Percentiles rank a stretch among this genome's conserved stretches.
phyloP scores from a whole-genome alignment of 202 grass and related monocot species.

The Zizania palustris region DNA sequence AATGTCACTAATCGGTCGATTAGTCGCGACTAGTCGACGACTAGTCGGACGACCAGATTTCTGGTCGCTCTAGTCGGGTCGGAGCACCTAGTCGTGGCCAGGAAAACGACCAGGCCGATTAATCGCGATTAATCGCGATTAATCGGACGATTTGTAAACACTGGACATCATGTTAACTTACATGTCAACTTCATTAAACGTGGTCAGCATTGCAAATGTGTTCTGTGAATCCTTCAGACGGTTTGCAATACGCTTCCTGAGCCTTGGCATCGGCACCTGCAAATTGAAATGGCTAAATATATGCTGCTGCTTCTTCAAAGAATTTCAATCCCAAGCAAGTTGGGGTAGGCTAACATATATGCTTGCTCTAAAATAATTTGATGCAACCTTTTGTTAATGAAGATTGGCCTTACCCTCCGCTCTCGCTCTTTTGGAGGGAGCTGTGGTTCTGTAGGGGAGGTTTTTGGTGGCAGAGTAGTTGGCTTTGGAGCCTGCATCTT shows the following conservation, averaged over 20 bases:
- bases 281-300: constrained; percentile 36
- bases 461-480: constrained; percentile 43
- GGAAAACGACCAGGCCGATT: too few species aligned
- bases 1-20: too few species aligned
- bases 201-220: constrained; percentile 89
- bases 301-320: not conserved
- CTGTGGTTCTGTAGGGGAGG: constrained; percentile 79
- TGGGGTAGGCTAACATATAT: not conserved
- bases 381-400: constrained; percentile 2
- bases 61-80: too few species aligned
- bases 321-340: too few species aligned
- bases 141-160: too few species aligned
- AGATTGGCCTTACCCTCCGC: constrained; percentile 59
- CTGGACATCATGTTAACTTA: constrained; percentile 38
- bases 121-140: too few species aligned
- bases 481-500: constrained; percentile 52
- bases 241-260: constrained; percentile 91
- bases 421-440: constrained; percentile 92
- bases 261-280: constrained; percentile 92
- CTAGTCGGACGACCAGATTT: too few species aligned
- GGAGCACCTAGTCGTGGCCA: too few species aligned
- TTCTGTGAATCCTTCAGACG: constrained; percentile 99
- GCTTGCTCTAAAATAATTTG: not conserved
- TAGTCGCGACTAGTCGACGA: too few species aligned
- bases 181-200: constrained; percentile 99